Percentiles rank a stretch among this genome's conserved stretches.
Conservation (phyloP, 2,329 filamentous ascomycete genomes). For the Cyphellophora attinorum region DNA sequence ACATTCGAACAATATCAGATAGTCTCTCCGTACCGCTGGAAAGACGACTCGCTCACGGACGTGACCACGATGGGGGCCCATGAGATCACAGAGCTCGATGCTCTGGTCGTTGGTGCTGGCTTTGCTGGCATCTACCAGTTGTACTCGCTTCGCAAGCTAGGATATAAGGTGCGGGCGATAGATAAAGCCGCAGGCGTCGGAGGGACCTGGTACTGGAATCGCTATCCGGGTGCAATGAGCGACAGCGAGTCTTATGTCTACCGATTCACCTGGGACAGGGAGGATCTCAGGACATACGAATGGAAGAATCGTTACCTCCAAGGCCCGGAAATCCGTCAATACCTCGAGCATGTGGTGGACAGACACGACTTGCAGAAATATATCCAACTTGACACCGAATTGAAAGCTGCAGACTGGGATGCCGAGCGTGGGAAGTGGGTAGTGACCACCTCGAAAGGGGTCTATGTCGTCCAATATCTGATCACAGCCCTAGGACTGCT, state of each 20-base stretch:
- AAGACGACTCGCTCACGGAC: too few relatives aligned
- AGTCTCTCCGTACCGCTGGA: too few relatives aligned
- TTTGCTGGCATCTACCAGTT: constrained; percentile 41
- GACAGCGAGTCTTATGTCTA: constrained; percentile 14
- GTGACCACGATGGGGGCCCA: too few relatives aligned
- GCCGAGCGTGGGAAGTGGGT: constrained; percentile 29
- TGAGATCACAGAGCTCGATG: too few relatives aligned
- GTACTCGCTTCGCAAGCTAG: constrained; percentile 41
- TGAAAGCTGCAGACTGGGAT: constrained; percentile 33
- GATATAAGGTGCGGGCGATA: constrained; percentile 38
- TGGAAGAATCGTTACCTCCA: constrained; percentile 24
- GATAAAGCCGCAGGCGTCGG: constrained; percentile 39
- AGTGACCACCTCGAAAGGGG: constrained; percentile 31
- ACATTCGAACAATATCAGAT: too few relatives aligned
- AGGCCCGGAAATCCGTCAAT: constrained; percentile 30
- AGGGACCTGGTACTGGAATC: constrained; percentile 27
- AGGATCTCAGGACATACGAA: constrained; percentile 29
- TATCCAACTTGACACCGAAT: constrained; percentile 33
- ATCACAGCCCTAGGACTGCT: constrained; percentile 30
- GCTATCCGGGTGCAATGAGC: constrained; percentile 28
- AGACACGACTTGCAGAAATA: constrained; percentile 34
- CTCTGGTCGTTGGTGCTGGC: constrained; percentile 20
- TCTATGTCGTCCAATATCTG: constrained; percentile 28
- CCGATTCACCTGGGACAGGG: constrained; percentile 30
- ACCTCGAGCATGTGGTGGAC: constrained; percentile 39